Percentiles rank a stretch among this genome's conserved stretches.
Conservation (phyloP, 306 rosid genomes). For the Medicago truncatula region MtrunA17r5.0-ANR NC_053042.1:8161501-8162000, state of each 20-base stretch:
- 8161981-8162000: no score
- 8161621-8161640: conserved; percentile 63
- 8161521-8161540: not conserved
- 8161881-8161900: no score
- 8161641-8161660: conserved; percentile 9
- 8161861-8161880: no score
- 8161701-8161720: no score
- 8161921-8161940: no score
- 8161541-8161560: not conserved
- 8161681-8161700: no score
- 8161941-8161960: no score
- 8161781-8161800: conserved; percentile 68
- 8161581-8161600: conserved; percentile 68
- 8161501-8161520: not conserved
- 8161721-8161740: conserved; percentile 1
- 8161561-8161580: not conserved
- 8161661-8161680: no score
- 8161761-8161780: conserved; percentile 61
- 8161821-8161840: conserved; percentile 18
- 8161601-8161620: conserved; percentile 88
- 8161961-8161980: no score
- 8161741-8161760: conserved; percentile 13
- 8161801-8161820: conserved; percentile 55
- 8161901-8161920: no score
- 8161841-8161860: conserved; percentile 15